Evolutionary conservation across 192 early-diverging fungal genomes (phyloP).

Genomic region (Phlyctochytrium bullatum): DNA sequence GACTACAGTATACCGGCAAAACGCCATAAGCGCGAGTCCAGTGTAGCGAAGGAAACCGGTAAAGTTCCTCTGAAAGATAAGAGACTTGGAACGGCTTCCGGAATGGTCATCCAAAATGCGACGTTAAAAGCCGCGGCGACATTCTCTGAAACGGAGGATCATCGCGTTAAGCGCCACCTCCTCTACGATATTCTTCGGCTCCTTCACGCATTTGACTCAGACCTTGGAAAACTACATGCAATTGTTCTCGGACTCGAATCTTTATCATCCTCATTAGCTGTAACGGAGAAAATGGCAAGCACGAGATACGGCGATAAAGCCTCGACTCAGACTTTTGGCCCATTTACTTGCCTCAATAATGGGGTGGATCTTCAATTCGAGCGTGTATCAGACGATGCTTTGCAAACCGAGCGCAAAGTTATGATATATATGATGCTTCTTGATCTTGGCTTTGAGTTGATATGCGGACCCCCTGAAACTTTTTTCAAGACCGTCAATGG

Average conservation of each 20-base stretch:
- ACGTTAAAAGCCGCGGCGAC: neutral
- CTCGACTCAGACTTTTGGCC: neutral
- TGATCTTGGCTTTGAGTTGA: conserved; percentile 38
- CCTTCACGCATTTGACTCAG: conserved; percentile 9
- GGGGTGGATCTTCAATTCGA: conserved; percentile 1
- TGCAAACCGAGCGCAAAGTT: neutral
- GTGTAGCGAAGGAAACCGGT: too few relatives aligned
- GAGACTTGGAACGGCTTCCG: neutral
- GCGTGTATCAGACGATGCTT: neutral
- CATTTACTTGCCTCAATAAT: neutral
- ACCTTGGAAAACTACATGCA: conserved; percentile 19
- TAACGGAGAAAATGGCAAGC: conserved; percentile 1
- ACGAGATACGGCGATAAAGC: too few relatives aligned
- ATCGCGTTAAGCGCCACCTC: conserved; percentile 10
- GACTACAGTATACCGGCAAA: too few relatives aligned
- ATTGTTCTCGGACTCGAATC: neutral
- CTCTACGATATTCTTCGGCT: conserved; percentile 15
- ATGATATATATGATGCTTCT: conserved; percentile 22
- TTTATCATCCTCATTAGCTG: conserved; percentile 1
- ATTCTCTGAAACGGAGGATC: conserved; percentile 15
- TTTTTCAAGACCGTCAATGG: conserved; percentile 12
- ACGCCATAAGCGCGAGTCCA: too few relatives aligned
- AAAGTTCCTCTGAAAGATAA: neutral
- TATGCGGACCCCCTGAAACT: conserved; percentile 20
- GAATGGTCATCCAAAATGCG: neutral